Evolutionary conservation across 176 grass and related monocot genomes (phyloP), one percentile per base, ranked within the genome.

Genomic region (Hordeum marinum): DNA sequence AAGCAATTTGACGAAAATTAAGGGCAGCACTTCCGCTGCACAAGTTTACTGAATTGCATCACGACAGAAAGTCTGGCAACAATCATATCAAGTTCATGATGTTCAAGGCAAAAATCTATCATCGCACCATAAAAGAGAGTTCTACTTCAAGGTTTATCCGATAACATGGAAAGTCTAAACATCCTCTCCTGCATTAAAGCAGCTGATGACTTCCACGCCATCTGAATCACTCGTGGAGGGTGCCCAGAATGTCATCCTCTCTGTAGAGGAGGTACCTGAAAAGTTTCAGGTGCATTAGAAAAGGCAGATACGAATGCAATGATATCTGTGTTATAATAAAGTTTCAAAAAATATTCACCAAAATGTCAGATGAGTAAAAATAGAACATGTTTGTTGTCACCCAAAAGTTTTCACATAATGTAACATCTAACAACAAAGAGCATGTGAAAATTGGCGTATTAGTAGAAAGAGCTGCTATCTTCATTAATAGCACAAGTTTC

Each of bases 201-300:
- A 25, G 21, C 80, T 59, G 11, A 65, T 20, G 9, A 54, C 8
- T 39, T 50, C 27, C 8, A 3, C n/a, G 18, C 34, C 4, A 9
- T 68, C 29, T 10, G 36, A 32, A 80, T 92, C 81, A 92, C 61
- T 92, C 91, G 20, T 83, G 69, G 35, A 92, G 91, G 18, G 87
- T 89, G 35, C 91, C 91, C 76, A 92, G 75, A 25, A 92, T 92
- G 80, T 92, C 91, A 0, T 87, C 75, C 48, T 92, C 91, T 84
- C 91, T 76, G 76, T 87, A 92, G 41, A 92, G 87, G 26, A 89
- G 84, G 80, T 92, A 92, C 87, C 91, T 92, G 84, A 73, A 82
- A 75, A 59, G 4, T 76, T 15, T 84, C 12, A 31, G 20, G 6
- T 3, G 23, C 8, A 36, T 84, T 11, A 40, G 17, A n/a, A 46